Conservation (phyloP, 495 filamentous ascomycete species). For the Xylaria scruposa region DNA sequence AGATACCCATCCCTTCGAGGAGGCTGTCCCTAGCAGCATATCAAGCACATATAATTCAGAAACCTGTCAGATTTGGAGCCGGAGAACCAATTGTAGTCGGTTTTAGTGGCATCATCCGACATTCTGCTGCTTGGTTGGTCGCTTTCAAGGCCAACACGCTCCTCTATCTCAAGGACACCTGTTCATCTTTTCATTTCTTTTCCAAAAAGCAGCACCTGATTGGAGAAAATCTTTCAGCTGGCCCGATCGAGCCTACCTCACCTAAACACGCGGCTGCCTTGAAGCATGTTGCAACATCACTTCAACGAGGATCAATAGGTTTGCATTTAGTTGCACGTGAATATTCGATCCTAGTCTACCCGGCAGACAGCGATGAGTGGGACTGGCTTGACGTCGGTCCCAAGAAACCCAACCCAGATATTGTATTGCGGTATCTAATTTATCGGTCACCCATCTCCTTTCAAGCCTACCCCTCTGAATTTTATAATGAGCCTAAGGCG, state of each 20-base stretch:
- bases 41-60: conserved; percentile 38
- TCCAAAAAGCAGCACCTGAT: conserved; percentile 25
- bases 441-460: conserved; percentile 36
- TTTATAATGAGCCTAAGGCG: conserved; percentile 18
- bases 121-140: conserved; percentile 40
- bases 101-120: conserved; percentile 43
- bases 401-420: conserved; percentile 34
- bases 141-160: conserved; percentile 42
- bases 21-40: conserved; percentile 33
- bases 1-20: not conserved
- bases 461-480: conserved; percentile 31
- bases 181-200: conserved; percentile 34
- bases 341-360: conserved; percentile 51
- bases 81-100: conserved; percentile 32
- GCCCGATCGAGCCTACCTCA: conserved; percentile 29
- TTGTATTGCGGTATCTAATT: conserved; percentile 44
- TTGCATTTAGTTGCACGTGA: conserved; percentile 38
- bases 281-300: conserved; percentile 38
- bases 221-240: conserved; percentile 31
- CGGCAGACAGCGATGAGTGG: conserved; percentile 50
- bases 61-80: conserved; percentile 36
- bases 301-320: conserved; percentile 42
- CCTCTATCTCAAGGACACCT: conserved; percentile 28
- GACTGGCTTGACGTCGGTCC: conserved; percentile 30
- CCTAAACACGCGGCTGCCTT: conserved; percentile 30